phyloP scores from a whole-genome alignment of 148 eudicot genomes.

The Bassia scoparia region DNA sequence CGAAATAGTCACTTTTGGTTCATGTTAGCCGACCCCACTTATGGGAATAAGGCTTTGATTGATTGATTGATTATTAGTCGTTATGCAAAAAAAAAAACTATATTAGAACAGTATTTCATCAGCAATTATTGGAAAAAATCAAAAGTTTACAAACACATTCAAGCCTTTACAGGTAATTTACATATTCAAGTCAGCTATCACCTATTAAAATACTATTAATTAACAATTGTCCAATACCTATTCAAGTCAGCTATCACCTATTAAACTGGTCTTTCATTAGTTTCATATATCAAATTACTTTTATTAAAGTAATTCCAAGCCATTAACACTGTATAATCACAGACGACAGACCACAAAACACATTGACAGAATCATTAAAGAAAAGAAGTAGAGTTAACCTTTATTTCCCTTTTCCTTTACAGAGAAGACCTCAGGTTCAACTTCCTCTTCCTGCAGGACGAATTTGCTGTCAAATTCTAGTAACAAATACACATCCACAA shows the following conservation, averaged over 20 bases:
- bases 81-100: no score
- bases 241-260: neutral
- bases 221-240: neutral
- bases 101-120: no score
- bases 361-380: neutral
- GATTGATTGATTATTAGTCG: no score
- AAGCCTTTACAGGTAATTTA: no score
- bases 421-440: conserved; percentile 28
- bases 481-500: neutral
- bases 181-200: no score
- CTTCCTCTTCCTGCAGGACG: conserved; percentile 74
- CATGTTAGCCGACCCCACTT: no score
- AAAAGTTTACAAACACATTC: neutral
- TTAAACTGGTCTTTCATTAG: no score
- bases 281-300: neutral
- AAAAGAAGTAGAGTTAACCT: conserved; percentile 38
- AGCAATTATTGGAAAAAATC: no score
- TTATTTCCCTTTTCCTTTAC: conserved; percentile 37
- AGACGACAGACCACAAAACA: no score
- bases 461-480: neutral
- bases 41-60: no score
- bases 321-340: neutral
- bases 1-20: no score
- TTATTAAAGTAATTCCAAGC: neutral
- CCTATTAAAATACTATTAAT: no score